Evolutionary conservation across 2,329 filamentous ascomycete species (phyloP), one percentile per base, ranked within the genome.

Genomic region (Aspergillus pseudoterreus): DNA sequence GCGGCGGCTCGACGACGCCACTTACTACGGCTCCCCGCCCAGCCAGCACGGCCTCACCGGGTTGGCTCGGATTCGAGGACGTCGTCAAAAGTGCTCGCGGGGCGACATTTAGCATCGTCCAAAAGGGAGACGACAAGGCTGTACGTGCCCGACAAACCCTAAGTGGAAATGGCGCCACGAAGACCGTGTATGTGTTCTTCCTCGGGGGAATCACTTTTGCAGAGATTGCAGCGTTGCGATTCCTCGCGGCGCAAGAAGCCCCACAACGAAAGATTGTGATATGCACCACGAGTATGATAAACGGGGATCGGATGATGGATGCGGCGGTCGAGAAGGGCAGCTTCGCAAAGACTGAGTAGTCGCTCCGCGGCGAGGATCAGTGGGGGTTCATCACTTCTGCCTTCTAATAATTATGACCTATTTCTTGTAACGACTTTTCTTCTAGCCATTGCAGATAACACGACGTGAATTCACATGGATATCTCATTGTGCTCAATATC

Each of bases 131-230:
- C 64, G 92, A 96, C 65, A 95, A 94, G 69, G 91, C 92, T 1
- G 85, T 92, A 30, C 92, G 92, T 63, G 92, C 92, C 14, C 81
- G 91, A 51, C 86, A 90, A 54, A 82, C 95, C 22, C 76, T 99
- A 36, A 89, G 90, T 43, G 90, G 91, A 0, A 84, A 78, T 45
- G 82, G 82, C 14, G 83, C 83, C 46, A 85, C 85, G 68, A 95
- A 96, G 76, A 92, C 88, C 0, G 87, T 95, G 0, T 89, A 96
- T 65, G 86, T 99, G n/a, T 95, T 97, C 61, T 97, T 97, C 72
- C 76, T 99, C 15, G 94, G 94, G n/a, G 95, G 94, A 2, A 88
- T 99, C 50, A 96, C 91, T 0, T 96, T 95, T 66, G 92, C 94
- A 0, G 94, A 99, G 72, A 92, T 99, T 68, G 91, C 95, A 38